These are phyloP conservation scores for Amanita pallidorosea DNA, from an alignment of 768 basidiomycete species.

Conservation along the genomic window DNA sequence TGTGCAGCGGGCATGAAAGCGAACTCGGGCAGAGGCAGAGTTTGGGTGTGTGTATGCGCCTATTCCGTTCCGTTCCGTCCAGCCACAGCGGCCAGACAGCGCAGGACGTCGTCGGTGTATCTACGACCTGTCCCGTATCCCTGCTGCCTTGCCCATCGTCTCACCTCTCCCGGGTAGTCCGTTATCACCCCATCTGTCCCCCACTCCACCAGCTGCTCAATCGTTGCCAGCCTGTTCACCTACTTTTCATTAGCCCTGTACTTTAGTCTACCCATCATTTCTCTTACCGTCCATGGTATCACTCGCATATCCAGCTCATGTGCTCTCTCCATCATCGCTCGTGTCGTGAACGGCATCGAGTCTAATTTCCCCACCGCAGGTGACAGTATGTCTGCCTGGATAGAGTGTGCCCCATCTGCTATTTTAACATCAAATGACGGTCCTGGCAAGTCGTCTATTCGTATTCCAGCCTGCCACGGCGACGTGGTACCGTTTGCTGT, in stretches of 20 bases:
- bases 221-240: constrained; percentile 52
- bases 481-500: constrained; percentile 32
- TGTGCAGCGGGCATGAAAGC: constrained; percentile 56
- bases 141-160: constrained; percentile 44
- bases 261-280: background rate
- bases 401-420: constrained; percentile 56
- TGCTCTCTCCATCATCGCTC: constrained; percentile 59
- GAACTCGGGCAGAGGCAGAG: background rate
- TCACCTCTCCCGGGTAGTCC: constrained; percentile 55
- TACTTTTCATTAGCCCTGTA: constrained; percentile 14
- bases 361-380: constrained; percentile 36
- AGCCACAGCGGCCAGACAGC: constrained; percentile 39
- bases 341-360: constrained; percentile 48
- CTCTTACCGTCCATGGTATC: constrained; percentile 61
- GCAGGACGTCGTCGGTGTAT: constrained; percentile 47
- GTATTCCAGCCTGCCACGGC: constrained; percentile 62
- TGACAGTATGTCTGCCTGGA: constrained; percentile 57
- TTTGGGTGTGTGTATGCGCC: constrained; percentile 16
- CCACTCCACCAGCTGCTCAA: constrained; percentile 47
- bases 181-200: constrained; percentile 72
- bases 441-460: constrained; percentile 54
- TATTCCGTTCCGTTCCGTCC: constrained; percentile 32
- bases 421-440: constrained; percentile 45
- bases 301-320: constrained; percentile 54
- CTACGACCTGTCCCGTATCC: constrained; percentile 42